Percentiles rank a stretch among this genome's conserved stretches.
Conservation (phyloP, 2,329 filamentous ascomycete genomes). For the Diaporthe citriasiana region DNA sequence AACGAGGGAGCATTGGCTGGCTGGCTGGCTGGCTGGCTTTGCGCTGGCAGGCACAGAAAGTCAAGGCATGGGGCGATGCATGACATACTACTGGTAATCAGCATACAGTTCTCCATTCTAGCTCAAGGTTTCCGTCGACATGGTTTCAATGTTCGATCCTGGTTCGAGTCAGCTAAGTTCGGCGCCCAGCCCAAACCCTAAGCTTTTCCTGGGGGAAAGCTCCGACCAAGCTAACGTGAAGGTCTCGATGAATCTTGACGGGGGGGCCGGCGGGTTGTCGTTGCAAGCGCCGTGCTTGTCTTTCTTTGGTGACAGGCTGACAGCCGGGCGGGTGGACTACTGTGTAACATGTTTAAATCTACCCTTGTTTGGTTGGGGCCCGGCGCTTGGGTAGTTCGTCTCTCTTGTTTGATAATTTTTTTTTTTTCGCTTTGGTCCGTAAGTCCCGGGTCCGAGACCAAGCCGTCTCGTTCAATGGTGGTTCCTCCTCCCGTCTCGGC, state of each 20-base stretch:
- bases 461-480: neutral
- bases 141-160: conserved; percentile 20
- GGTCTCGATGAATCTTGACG: too few relatives aligned
- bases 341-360: too few relatives aligned
- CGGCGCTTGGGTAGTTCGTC: neutral
- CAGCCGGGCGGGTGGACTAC: too few relatives aligned
- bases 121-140: conserved; percentile 10
- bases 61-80: neutral
- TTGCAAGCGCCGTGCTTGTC: too few relatives aligned
- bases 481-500: neutral
- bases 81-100: neutral
- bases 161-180: conserved; percentile 4
- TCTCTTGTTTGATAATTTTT: too few relatives aligned
- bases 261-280: too few relatives aligned
- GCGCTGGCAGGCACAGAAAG: neutral
- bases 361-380: neutral
- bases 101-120: neutral
- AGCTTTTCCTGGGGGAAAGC: neutral
- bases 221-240: too few relatives aligned
- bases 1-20: too few relatives aligned
- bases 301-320: too few relatives aligned
- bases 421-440: too few relatives aligned
- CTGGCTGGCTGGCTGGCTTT: neutral
- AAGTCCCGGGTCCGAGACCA: neutral
- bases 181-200: neutral